phyloP scores from a whole-genome alignment of 2,329 filamentous ascomycete species.

The Lachnellula hyalina region DNA sequence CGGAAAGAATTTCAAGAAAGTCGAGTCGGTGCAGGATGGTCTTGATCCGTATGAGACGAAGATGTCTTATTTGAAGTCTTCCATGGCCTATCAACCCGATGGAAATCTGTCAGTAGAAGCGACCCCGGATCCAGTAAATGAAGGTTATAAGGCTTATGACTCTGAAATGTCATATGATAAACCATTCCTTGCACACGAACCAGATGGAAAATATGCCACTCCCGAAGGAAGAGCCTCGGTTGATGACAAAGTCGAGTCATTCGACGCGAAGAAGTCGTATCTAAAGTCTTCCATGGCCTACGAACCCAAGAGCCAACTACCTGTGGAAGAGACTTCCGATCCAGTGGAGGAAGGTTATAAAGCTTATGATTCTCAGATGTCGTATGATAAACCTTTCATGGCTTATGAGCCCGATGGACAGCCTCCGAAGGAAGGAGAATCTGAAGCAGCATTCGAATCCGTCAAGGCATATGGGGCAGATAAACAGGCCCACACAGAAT shows the following conservation, averaged over 20 bases:
- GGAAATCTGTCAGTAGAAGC: slow-evolving; percentile 28
- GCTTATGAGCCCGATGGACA: slow-evolving; percentile 1
- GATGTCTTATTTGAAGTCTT: slow-evolving; percentile 29
- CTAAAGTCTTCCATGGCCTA: background rate
- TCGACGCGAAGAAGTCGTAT: background rate
- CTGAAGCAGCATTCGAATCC: slow-evolving; percentile 21
- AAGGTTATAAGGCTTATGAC: slow-evolving; percentile 35
- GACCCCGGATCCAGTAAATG: slow-evolving; percentile 28
- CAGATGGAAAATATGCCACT: slow-evolving; percentile 20
- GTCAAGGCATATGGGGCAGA: slow-evolving; percentile 12
- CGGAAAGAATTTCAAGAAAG: background rate
- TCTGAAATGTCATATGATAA: slow-evolving; percentile 24
- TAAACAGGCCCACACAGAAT: slow-evolving; percentile 34
- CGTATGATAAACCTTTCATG: background rate
- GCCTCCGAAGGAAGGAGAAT: slow-evolving; percentile 23
- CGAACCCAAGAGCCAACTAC: background rate
- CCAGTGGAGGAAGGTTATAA: background rate
- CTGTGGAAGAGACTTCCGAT: slow-evolving; percentile 30
- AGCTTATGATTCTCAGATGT: background rate
- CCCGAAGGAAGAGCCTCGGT: slow-evolving; percentile 5
- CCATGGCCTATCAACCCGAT: slow-evolving; percentile 34
- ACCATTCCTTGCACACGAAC: slow-evolving; percentile 21
- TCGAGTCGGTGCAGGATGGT: slow-evolving; percentile 30
- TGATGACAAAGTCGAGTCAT: background rate
- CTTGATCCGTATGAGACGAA: slow-evolving; percentile 30